Evolutionary conservation across 305 asterid genomes (phyloP), one percentile per base, ranked within the genome.

Genomic region (Rubia balearica): DNA sequence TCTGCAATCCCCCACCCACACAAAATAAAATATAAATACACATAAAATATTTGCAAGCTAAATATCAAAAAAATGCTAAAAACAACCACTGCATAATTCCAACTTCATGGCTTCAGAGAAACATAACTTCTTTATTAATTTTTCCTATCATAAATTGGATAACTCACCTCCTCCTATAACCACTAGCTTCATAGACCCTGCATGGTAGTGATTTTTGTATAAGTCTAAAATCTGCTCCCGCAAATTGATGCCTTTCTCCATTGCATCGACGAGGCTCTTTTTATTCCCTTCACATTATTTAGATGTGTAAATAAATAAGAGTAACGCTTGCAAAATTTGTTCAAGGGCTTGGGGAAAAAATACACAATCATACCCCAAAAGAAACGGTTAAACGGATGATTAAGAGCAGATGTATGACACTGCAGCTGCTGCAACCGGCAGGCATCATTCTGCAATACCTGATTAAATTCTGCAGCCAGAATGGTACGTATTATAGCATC

Each of bases 371-470:
- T 78, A 90, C 99, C 98, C 96, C 99, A 94, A 85, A 86, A 89
- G 83, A 94, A 94, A 70, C 92, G 83, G 78, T 94, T 91, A 83
- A 91, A 90, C 70, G 98, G 95, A 84, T 94, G 99, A 60, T 85
- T 82, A 45, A 86, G 83, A 61, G 86, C 79, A 72, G 99, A 87
- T 71, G 98, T 91, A 84, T 85, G 81, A 83, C 99, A 94, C 65
- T 88, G 99, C 77, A 91, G 79, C 80, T 94, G 97, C 76, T 91
- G 96, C 78, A 89, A 82, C 71, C 97, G 98, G 76, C 97, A 91
- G 49, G 89, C 69, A 82, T 94, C 99, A 84, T 80, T 89, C 85
- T 94, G 99, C 80, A 94, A 72, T 61, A 75, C 99, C 86, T 94
- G 98, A 80, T 94, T 89, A 78, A 94, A 94, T 78, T 89, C 99